phyloP scores from a whole-genome alignment of 805 yeast genomes.

The Komagataella mondaviorum region DNA sequence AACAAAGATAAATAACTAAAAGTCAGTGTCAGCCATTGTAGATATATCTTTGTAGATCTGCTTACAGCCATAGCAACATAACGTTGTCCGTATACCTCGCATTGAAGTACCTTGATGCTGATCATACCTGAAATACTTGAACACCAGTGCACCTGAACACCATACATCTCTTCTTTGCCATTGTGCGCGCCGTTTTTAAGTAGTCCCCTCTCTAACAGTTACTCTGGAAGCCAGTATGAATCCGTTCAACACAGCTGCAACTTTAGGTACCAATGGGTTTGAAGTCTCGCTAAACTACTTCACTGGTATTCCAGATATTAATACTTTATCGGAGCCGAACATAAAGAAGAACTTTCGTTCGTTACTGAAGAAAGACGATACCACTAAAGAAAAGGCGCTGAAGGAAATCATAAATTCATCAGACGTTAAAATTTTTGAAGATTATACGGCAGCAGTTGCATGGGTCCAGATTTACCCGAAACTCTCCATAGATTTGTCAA shows the following conservation, averaged over 20 bases:
- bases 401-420: slow-evolving; percentile 28
- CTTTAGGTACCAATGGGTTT: slow-evolving; percentile 22
- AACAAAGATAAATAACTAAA: too few species aligned
- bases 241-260: slow-evolving; percentile 2
- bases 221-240: not conserved
- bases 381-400: slow-evolving; percentile 77
- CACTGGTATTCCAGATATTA: slow-evolving; percentile 67
- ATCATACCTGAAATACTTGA: not conserved
- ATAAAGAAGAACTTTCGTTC: slow-evolving; percentile 61
- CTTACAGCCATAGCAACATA: not conserved
- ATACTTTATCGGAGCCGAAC: slow-evolving; percentile 25
- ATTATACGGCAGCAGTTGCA: slow-evolving; percentile 40
- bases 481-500: slow-evolving; percentile 57
- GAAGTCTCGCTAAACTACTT: slow-evolving; percentile 63
- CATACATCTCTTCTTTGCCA: not conserved
- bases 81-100: not conserved
- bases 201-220: not conserved
- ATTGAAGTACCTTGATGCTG: not conserved
- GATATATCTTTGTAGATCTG: not conserved
- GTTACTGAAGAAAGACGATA: slow-evolving; percentile 62
- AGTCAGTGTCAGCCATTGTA: not conserved
- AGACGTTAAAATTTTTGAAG: slow-evolving; percentile 16
- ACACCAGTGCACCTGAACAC: not conserved
- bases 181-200: not conserved
- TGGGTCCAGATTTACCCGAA: slow-evolving; percentile 82